A percentile compares a stretch with the other conserved stretches of the same genome.
Conservation (phyloP, 768 basidiomycete species). For the Trametes cubensis region DNA sequence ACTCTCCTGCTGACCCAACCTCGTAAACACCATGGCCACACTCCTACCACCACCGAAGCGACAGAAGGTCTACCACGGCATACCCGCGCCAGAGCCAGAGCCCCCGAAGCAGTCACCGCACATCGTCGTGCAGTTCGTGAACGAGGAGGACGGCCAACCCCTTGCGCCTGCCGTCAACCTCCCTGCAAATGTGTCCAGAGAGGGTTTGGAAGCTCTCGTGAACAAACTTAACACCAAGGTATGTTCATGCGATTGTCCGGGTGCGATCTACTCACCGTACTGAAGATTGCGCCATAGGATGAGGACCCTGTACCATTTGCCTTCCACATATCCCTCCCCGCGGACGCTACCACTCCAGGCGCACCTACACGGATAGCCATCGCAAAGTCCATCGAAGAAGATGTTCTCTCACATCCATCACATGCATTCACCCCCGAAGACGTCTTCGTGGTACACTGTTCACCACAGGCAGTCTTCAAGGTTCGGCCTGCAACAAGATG, state of each 20-base stretch:
- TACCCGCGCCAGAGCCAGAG: slow-evolving; percentile 64
- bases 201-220: slow-evolving; percentile 81
- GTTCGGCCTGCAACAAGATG: slow-evolving; percentile 94
- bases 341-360: slow-evolving; percentile 48
- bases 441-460: slow-evolving; percentile 83
- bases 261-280: slow-evolving; percentile 5
- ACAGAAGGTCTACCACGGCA: slow-evolving; percentile 77
- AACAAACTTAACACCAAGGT: slow-evolving; percentile 85
- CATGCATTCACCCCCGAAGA: slow-evolving; percentile 82
- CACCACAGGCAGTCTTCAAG: slow-evolving; percentile 94
- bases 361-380: slow-evolving; percentile 80
- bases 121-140: slow-evolving; percentile 90
- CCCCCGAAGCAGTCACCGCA: slow-evolving; percentile 53
- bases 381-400: slow-evolving; percentile 79
- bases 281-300: slow-evolving; percentile 45
- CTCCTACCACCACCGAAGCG: slow-evolving; percentile 88
- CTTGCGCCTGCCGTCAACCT: slow-evolving; percentile 89
- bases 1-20: slow-evolving; percentile 10
- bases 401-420: slow-evolving; percentile 75
- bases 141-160: slow-evolving; percentile 78
- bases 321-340: slow-evolving; percentile 81
- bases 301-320: slow-evolving; percentile 92
- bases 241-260: slow-evolving; percentile 25
- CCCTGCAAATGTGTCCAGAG: slow-evolving; percentile 83
- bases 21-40: slow-evolving; percentile 63